These are phyloP conservation scores for Fusarium burgessii DNA, from an alignment of 2,329 filamentous ascomycete genomes.

Conservation along the genomic window DNA sequence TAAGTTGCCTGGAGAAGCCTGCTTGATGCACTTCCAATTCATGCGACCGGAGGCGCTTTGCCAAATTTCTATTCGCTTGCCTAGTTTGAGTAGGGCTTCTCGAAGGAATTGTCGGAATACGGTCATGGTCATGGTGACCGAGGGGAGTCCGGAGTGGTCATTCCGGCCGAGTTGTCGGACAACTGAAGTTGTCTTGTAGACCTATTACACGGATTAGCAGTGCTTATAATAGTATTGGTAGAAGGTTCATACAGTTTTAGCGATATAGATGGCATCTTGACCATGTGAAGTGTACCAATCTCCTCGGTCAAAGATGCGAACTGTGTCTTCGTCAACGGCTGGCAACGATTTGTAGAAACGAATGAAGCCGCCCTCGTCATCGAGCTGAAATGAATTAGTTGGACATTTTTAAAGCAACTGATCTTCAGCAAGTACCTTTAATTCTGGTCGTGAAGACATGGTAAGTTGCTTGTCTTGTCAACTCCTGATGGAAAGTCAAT, in stretches of 20 bases:
- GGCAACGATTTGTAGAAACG: constrained; percentile 93
- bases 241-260: constrained; percentile 69
- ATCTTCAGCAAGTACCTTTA: constrained; percentile 66
- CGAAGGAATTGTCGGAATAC: constrained; percentile 96
- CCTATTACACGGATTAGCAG: constrained; percentile 58
- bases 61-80: constrained; percentile 93
- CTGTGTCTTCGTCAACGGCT: constrained; percentile 75
- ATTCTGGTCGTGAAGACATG: constrained; percentile 79
- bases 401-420: not conserved
- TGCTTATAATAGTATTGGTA: not conserved
- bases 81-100: constrained; percentile 90
- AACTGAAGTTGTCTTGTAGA: constrained; percentile 98
- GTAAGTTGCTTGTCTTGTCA: constrained; percentile 41
- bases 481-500: constrained; percentile 15
- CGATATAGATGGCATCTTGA: constrained; percentile 85
- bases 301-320: constrained; percentile 92
- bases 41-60: constrained; percentile 79
- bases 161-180: constrained; percentile 88
- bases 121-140: constrained; percentile 94
- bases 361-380: constrained; percentile 97
- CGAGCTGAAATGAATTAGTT: constrained; percentile 69
- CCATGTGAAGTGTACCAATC: constrained; percentile 98
- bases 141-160: constrained; percentile 86
- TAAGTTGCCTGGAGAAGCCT: constrained; percentile 94
- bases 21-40: constrained; percentile 92